Evolutionary conservation across 495 filamentous ascomycete genomes (phyloP), one percentile per base, ranked within the genome.

Genomic region (Hypoxylon cercidicola): DNA sequence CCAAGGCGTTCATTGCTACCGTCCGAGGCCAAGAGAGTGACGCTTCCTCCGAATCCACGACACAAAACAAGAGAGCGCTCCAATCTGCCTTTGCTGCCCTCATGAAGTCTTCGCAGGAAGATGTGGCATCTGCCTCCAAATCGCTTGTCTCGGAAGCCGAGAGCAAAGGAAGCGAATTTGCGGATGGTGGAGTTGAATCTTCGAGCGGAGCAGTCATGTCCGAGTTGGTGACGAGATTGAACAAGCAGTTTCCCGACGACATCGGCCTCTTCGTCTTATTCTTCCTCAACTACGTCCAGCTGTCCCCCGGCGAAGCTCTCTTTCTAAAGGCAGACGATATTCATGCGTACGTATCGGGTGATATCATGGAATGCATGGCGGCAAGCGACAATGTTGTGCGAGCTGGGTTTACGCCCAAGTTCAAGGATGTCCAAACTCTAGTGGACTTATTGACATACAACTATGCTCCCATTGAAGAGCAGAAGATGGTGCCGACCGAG

Each of bases 351-450:
- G 82, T 99, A 30, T 93, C 89, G 20, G 95, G 95, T 43, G 95
- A 99, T 60, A 97, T 99, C 68, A 93, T 99, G 68, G 95, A 99
- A 78, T 98, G 95, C 82, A 99, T 99, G 95, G 95, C 95, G 1
- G 90, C 92, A 18, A 96, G 91, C 32, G 95, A 99, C 79, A 99
- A 99, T 64, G 95, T 99, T 6, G 93, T 99, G 18, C 93, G 95
- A 30, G 95, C 95, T 1, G 95, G 95, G 16, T 93, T 99, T 74
- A 99, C 95, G 0, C 95, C 95, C 9, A 99, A 99, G 76, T 98
- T 94, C 84, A 97, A 97, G 80, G 95, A 99, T 68, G 92, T 97
- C 44, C 82, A 88, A 45, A 97, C 92, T 2, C 83, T 99, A n/a
- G 90, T 93, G 34, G 80, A 83, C 61, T 96, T 97, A 90, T 80